Evolutionary conservation across 768 basidiomycete species (phyloP).

Genomic region (Boletales sp.): DNA sequence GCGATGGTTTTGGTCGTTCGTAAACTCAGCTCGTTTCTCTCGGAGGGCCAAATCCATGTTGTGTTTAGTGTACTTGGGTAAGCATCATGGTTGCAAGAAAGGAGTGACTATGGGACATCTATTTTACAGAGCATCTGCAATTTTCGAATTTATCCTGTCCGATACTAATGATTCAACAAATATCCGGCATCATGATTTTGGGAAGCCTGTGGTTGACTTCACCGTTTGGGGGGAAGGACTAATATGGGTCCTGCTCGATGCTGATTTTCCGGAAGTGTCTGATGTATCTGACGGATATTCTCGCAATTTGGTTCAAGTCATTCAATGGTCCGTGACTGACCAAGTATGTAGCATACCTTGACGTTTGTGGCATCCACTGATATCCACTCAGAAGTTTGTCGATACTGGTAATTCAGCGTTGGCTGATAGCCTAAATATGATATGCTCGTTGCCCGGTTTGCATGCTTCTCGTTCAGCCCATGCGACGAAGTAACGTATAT

Average conservation of each 20-base stretch:
- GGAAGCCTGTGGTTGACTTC: constrained; percentile 61
- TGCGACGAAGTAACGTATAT: background rate
- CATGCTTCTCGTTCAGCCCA: background rate
- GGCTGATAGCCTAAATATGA: constrained; percentile 44
- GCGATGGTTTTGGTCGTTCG: constrained; percentile 52
- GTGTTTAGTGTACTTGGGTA: constrained; percentile 77
- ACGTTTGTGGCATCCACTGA: background rate
- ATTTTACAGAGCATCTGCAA: constrained; percentile 55
- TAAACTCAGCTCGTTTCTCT: constrained; percentile 48
- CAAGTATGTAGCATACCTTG: constrained; percentile 31
- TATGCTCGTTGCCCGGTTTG: constrained; percentile 46
- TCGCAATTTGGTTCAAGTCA: constrained; percentile 25
- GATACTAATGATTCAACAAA: constrained; percentile 17
- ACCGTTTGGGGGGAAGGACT: constrained; percentile 32
- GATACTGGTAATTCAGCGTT: constrained; percentile 28
- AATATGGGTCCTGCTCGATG: constrained; percentile 52
- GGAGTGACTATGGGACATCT: background rate
- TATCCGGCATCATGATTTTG: constrained; percentile 47
- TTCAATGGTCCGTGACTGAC: constrained; percentile 32
- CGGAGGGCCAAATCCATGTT: constrained; percentile 37
- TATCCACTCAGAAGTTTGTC: constrained; percentile 15
- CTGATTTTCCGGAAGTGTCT: constrained; percentile 30
- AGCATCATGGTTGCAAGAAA: constrained; percentile 17
- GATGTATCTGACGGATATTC: constrained; percentile 11
- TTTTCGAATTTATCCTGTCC: constrained; percentile 50